These are phyloP conservation scores for Camellia lanceoleosa DNA, from an alignment of 148 eudicot genomes.

Conservation along the genomic window DNA sequence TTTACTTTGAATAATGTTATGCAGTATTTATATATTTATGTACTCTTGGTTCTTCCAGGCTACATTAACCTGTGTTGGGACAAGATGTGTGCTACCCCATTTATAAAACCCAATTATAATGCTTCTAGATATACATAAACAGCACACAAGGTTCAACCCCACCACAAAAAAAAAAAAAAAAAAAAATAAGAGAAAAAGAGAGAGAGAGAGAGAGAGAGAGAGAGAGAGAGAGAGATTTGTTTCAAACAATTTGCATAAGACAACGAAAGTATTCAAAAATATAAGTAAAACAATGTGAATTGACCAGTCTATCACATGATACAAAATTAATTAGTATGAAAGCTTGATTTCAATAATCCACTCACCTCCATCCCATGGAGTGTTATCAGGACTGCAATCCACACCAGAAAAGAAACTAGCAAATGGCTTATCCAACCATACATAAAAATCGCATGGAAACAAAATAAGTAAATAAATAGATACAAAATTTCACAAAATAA, in stretches of 20 bases:
- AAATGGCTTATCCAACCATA: conserved; percentile 18
- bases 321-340: neutral
- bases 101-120: too few relatives aligned
- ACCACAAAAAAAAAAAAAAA: neutral
- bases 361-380: conserved; percentile 66
- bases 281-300: neutral
- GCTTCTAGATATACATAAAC: too few relatives aligned
- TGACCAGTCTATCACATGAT: neutral
- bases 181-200: too few relatives aligned
- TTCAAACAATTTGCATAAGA: neutral
- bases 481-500: neutral
- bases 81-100: too few relatives aligned
- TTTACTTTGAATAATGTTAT: too few relatives aligned
- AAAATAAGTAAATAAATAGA: neutral
- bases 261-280: neutral
- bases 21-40: too few relatives aligned
- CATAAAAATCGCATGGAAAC: neutral
- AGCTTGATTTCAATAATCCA: conserved; percentile 4
- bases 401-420: conserved; percentile 21
- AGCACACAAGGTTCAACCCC: too few relatives aligned
- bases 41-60: too few relatives aligned
- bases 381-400: conserved; percentile 52
- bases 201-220: neutral
- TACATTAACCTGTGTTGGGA: too few relatives aligned
- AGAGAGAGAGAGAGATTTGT: neutral